Evolutionary conservation across 2,329 filamentous ascomycete genomes (phyloP), one percentile per base, ranked within the genome.

Genomic region (Leptographium flavum): DNA sequence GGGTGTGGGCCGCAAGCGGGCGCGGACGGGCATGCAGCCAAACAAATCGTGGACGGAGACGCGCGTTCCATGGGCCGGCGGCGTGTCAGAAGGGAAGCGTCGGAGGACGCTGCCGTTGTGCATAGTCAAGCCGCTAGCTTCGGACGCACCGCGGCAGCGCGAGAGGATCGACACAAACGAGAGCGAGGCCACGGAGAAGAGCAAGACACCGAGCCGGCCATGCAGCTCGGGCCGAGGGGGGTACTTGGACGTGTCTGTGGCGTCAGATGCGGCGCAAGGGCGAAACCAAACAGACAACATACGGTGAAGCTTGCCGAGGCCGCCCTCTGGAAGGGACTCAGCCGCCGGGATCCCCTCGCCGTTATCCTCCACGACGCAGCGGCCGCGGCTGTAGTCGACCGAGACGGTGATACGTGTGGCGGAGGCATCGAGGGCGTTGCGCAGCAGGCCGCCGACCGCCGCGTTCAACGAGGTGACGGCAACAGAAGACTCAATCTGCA

Each of bases 11-110:
- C 87, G 74, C 54, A 87, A 83, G 58, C 92, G 94, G 23, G 93
- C 81, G 14, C 90, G 79, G 13, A 95, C 90, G 0, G 90, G 87
- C 76, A 95, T 85, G 47, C 80, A 83, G 0, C 88, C 87, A 61
- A 95, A 96, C 1, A 95, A 66, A 58, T 94, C 81, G 46, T 80
- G 76, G 6, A 94, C 81, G 0, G 71, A 72, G 2, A 90, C 78
- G 25, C 76, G 74, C 0, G 88, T 94, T 5, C 90, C 90, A 63
- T 85, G 77, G 19, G 66, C 59, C 0, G n/a, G 27, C 27, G 3
- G 27, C 27, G 27, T 8, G 27, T 9, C 27, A 11, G 27, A 9
- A 11, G n/a, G n/a, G n/a, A n/a, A n/a, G n/a, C 86, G 74, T 40
- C 74, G 67, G 30, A 93, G 62, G 5, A 79, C 58, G 28, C 70